Evolutionary conservation across 768 basidiomycete genomes (phyloP), one percentile per base, ranked within the genome.

Genomic region (Termitomyces sp.): DNA sequence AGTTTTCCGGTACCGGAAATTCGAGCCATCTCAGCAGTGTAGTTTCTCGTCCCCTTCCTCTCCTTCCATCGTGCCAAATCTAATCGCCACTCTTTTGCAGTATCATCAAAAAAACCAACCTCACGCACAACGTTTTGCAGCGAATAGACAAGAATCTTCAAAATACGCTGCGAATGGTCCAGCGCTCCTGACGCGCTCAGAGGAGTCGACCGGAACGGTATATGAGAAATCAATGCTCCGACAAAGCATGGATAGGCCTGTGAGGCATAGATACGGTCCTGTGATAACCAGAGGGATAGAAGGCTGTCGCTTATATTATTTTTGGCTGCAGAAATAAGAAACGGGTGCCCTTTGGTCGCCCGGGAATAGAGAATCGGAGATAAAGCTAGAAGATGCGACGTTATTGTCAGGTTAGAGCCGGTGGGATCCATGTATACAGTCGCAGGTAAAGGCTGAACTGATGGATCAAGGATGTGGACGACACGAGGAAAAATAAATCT

Each of bases 221-320:
- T 82, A 36, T 77, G 76, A 7, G 82, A 64, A 60, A 92, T 84
- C 47, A 90, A 78, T 2, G 78, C 69, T 27, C 85, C 86, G 61
- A 89, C 82, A 73, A 87, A 88, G 53, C 80, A 80, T 14, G 88
- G 87, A 67, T 90, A 90, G 1, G 85, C 89, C 55, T 85, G 83
- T 1, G 82, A 81, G 31, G 87, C 88, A 67, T 90, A 91, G 55
- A 87, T 80, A 50, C 83, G 79, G 67, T 91, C 89, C 62, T 91
- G 89, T 14, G 81, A 77, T 57, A 90, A 79, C 80, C 84, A 90
- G 48, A 84, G 71, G 1, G 78, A 75, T 16, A 91, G 79, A 26
- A 76, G 74, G 1, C 70, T 59, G 13, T 75, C 57, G 7, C 76
- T 70, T 20, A 91, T 76, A 3, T 75, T 74, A 14, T 81, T 77